Evolutionary conservation across 805 yeast species (phyloP), one percentile per base, ranked within the genome.

Genomic region (Kazachstania africana): DNA sequence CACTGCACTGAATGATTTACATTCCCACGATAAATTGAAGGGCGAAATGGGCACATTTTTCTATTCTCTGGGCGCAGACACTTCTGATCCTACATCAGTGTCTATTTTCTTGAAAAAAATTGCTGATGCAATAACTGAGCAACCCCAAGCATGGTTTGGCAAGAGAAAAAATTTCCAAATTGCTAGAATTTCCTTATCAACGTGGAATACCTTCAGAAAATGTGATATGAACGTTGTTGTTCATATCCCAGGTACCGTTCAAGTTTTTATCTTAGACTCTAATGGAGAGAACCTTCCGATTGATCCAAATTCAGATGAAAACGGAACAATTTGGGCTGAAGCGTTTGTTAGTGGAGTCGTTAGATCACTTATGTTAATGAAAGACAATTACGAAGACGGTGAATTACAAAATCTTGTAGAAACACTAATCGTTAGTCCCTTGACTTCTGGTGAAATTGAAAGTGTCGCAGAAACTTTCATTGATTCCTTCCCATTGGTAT

Each of bases 131-230:
- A 73, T 81, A 19, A 54, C 68, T 16, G 72, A 69, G 36, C 59
- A 70, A 20, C 72, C 75, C 5, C 94, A 81, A 51, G 60, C 70
- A 27, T 81, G 94, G 94, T 81, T 79, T 59, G 85, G 87, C 10
- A 82, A 75, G 48, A 67, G 65, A 39, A 79, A 71, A 45, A 66
- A 66, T 37, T 80, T 74, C 68, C 75, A 72, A 43, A 82, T 81
- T 8, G 70, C 74, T n/a, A 72, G 76, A 47, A 73, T 81, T 28
- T 70, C 79, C 0, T 77, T 75, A 47, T 75, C 82, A 29, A 59
- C 75, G 9, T 78, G 71, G 59, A 78, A 78, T 50, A 60, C 66
- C 6, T 59, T 78, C 48, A 66, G 76, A 20, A 70, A 63, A 46
- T 67, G 72, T 27, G 94, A 81, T 50, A 71, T 78, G 53, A 63